phyloP scores from a whole-genome alignment of 371 early-diverging fungal genomes.

The Fennellomyces sp. region DNA sequence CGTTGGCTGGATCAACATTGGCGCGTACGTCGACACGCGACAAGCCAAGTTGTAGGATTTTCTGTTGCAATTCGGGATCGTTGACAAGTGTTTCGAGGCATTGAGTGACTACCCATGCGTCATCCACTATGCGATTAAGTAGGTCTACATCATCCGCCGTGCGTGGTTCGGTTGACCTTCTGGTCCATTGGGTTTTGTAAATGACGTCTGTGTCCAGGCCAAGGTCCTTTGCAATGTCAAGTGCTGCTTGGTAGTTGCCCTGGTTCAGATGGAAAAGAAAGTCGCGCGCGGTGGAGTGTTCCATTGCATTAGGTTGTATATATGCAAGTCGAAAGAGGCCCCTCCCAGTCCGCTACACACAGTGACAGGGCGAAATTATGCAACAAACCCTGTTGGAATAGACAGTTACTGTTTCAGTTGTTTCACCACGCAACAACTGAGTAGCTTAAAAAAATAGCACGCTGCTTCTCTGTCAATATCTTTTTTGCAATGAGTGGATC shows the following conservation, averaged over 20 bases:
- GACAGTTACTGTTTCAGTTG: too few relatives aligned
- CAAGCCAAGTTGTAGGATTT: constrained; percentile 60
- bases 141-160: constrained; percentile 45
- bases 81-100: constrained; percentile 50
- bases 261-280: constrained; percentile 41
- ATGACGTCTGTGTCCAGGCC: constrained; percentile 62
- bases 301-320: constrained; percentile 18
- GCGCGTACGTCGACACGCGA: constrained; percentile 45
- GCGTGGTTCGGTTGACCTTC: constrained; percentile 18
- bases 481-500: constrained; percentile 49
- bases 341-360: too few relatives aligned
- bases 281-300: constrained; percentile 34
- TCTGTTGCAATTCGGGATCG: constrained; percentile 34
- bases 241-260: constrained; percentile 66
- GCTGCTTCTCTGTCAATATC: neutral
- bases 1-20: constrained; percentile 26
- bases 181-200: constrained; percentile 66
- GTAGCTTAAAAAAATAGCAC: neutral
- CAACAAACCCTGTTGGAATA: too few relatives aligned
- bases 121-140: constrained; percentile 57
- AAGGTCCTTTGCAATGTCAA: constrained; percentile 59
- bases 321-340: neutral
- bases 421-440: neutral
- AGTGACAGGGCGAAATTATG: too few relatives aligned
- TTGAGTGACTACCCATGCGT: constrained; percentile 63